Conservation (phyloP, 805 yeast genomes). For the Metschnikowia picachoensis region DNA sequence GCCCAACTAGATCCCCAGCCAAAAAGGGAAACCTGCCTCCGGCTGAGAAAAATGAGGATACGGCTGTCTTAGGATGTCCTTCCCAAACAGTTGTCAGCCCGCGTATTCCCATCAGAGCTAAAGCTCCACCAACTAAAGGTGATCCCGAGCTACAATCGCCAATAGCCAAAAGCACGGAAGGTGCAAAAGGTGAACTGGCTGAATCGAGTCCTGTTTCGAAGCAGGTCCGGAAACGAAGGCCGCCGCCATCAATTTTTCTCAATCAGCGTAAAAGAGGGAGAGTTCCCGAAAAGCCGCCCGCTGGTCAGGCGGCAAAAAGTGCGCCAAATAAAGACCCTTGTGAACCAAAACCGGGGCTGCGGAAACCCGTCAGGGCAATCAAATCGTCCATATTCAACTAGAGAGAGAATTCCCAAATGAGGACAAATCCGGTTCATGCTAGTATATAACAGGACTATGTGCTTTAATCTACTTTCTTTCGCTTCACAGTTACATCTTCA, state of each 20-base stretch:
- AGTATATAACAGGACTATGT: too few species aligned
- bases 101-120: not conserved
- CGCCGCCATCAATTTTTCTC: constrained; percentile 14
- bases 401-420: not conserved
- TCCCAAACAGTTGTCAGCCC: too few species aligned
- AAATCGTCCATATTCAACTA: constrained; percentile 30
- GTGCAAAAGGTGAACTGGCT: not conserved
- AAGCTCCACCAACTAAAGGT: not conserved
- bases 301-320: not conserved
- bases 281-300: not conserved
- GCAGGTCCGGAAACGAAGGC: constrained; percentile 4
- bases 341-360: not conserved
- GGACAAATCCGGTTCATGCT: too few species aligned
- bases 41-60: too few species aligned
- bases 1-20: not conserved
- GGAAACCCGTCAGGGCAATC: constrained; percentile 18
- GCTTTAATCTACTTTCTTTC: not conserved
- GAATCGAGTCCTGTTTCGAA: not conserved
- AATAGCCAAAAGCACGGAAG: not conserved
- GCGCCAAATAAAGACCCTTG: not conserved
- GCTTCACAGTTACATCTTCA: not conserved
- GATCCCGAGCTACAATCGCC: not conserved
- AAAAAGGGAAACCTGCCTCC: too few species aligned
- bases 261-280: constrained; percentile 6
- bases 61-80: too few species aligned